Evolutionary conservation across 352 stramenopile genomes (phyloP).

Genomic region (Phytophthora rubi): DNA sequence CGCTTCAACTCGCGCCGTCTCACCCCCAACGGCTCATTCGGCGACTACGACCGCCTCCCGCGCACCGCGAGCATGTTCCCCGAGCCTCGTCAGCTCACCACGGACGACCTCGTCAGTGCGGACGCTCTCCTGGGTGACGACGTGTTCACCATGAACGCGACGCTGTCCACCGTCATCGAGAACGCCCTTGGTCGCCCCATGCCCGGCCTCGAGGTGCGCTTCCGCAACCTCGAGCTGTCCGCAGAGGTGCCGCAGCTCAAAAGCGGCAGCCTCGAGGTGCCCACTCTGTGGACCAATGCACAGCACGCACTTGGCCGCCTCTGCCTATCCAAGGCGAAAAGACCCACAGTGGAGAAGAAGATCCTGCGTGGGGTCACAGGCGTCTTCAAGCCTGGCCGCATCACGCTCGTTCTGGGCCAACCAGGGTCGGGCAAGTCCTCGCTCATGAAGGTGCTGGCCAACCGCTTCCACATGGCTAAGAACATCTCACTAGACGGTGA

Average conservation of each 20-base stretch:
- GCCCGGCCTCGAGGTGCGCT: conserved; percentile 59
- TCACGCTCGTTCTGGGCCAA: conserved; percentile 60
- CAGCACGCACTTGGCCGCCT: no score
- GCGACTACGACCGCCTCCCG: conserved; percentile 14
- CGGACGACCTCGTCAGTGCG: conserved; percentile 47
- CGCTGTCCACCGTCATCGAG: conserved; percentile 52
- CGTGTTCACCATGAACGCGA: conserved; percentile 63
- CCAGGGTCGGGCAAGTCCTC: conserved; percentile 36
- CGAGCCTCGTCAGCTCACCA: conserved; percentile 33
- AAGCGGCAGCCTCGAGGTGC: conserved; percentile 40
- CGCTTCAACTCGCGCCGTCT: conserved; percentile 40
- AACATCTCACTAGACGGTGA: conserved; percentile 50
- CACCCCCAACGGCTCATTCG: conserved; percentile 25
- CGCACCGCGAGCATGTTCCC: conserved; percentile 43
- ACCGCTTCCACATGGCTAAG: conserved; percentile 55
- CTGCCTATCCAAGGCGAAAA: no score
- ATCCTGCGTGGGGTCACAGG: conserved; percentile 56
- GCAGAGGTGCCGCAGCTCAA: conserved; percentile 37
- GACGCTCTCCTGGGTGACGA: conserved; percentile 57
- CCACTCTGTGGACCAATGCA: conserved; percentile 23
- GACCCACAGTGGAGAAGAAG: conserved; percentile 43
- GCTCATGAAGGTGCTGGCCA: conserved; percentile 55
- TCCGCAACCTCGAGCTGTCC: conserved; percentile 53
- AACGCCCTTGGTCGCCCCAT: conserved; percentile 53
- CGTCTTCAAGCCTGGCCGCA: conserved; percentile 50